These are phyloP conservation scores for Leucocoprinus leucothites DNA, from an alignment of 768 basidiomycete genomes.

Conservation along the genomic window DNA sequence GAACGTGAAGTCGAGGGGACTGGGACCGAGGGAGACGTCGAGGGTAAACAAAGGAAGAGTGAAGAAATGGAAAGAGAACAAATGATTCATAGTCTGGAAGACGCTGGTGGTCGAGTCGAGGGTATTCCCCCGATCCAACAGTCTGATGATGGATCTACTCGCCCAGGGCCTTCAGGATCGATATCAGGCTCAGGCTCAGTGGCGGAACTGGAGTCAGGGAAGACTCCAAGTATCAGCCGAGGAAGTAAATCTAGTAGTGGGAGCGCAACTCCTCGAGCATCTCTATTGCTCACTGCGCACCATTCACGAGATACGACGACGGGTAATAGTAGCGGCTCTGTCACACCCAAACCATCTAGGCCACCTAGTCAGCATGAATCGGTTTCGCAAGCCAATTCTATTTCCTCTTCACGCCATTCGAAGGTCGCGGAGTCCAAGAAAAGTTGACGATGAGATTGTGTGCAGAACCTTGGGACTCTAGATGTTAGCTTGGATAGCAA, in stretches of 20 bases:
- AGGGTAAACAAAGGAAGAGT: background rate
- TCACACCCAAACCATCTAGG: constrained; percentile 1
- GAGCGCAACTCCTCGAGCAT: background rate
- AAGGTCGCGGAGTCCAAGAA: no score
- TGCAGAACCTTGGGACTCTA: no score
- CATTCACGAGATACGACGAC: background rate
- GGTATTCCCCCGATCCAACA: no score
- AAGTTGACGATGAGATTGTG: no score
- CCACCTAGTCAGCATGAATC: background rate
- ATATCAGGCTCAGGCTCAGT: no score
- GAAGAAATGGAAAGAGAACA: constrained; percentile 15
- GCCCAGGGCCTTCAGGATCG: no score
- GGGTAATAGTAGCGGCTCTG: background rate
- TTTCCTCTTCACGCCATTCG: no score
- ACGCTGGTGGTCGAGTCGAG: constrained; percentile 15
- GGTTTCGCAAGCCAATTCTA: no score
- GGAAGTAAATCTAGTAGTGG: background rate
- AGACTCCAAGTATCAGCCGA: background rate
- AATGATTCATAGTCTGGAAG: constrained; percentile 24
- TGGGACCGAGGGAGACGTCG: background rate
- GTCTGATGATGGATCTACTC: no score
- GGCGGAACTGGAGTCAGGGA: background rate
- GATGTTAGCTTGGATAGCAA: no score
- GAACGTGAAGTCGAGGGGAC: background rate
- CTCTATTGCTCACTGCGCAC: background rate